Evolutionary conservation across 2,329 filamentous ascomycete species (phyloP), one percentile per base, ranked within the genome.

Genomic region (Hymenoscyphus scutula): DNA sequence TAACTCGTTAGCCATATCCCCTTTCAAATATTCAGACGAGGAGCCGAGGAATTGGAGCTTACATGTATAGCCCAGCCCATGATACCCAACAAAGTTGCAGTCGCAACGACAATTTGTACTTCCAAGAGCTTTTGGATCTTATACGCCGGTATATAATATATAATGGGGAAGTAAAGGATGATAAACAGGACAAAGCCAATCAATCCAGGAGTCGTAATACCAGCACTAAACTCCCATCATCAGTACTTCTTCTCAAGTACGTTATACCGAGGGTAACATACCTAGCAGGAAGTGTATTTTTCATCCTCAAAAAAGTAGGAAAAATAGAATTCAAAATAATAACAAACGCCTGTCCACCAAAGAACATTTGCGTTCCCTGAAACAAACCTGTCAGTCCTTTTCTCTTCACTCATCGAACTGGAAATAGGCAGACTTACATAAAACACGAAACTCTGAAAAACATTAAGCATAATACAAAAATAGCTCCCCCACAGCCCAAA

Each of bases 401-500:
- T 45, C 19, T 10, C 41, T 8, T 23, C 6, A 7, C 5, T 45
- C 41, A n/a, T 45, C 11, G 4, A 10, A 10, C 11, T 10, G 11
- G 11, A 2, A 34, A 3, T 10, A 1, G 5, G 23, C 19, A 19
- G 2, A 19, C 41, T 23, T 19, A 45, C 41, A 51, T 63, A 68
- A 32, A 64, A 69, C 8, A 72, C 60, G 53, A 72, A 68, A 41
- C 67, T 71, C 30, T 65, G 63, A 53, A 72, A 73, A 37, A 65
- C 67, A 61, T 70, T 68, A 6, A 71, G 61, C 56, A 68, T 64
- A 25, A 71, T 64, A 37, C 70, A 69, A 65, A 73, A 73, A 55
- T 71, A 72, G 59, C 63, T 29, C 4, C 71, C 71, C 53, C 71
- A 73, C 65, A 73, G 68, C 7, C 71, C 71, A 63, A 71, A 73